phyloP scores from a whole-genome alignment of 495 filamentous ascomycete genomes.

The Penicillium cataractarum region DNA sequence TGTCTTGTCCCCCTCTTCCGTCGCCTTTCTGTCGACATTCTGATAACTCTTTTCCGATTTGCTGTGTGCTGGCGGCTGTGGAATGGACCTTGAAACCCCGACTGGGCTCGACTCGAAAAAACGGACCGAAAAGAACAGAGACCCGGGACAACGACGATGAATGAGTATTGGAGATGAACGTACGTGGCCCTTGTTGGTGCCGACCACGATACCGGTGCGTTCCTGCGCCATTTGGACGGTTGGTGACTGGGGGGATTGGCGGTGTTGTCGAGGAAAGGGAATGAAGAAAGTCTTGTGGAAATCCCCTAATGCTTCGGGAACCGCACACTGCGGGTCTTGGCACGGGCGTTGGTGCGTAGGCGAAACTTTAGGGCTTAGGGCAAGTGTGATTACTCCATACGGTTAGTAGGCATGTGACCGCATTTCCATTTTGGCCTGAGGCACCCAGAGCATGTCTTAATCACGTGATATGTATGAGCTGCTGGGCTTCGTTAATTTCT shows the following conservation, averaged over 20 bases:
- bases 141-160: constrained; percentile 11
- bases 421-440: constrained; percentile 12
- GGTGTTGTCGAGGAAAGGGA: constrained; percentile 47
- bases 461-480: constrained; percentile 11
- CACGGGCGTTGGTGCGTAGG: constrained; percentile 36
- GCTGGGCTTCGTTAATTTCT: not conserved
- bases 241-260: constrained; percentile 48
- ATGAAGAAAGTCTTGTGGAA: constrained; percentile 41
- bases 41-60: not conserved
- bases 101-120: constrained; percentile 23
- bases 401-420: constrained; percentile 15
- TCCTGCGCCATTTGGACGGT: constrained; percentile 62
- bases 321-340: constrained; percentile 41
- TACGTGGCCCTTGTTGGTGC: constrained; percentile 91
- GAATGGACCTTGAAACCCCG: constrained; percentile 18
- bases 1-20: constrained; percentile 5
- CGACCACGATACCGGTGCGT: constrained; percentile 76
- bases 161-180: constrained; percentile 39
- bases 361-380: constrained; percentile 41
- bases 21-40: not conserved
- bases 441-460: not conserved
- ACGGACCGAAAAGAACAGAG: constrained; percentile 27
- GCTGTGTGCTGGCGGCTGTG: constrained; percentile 7
- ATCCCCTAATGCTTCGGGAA: constrained; percentile 40
- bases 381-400: constrained; percentile 4